A percentile compares a stretch with the other conserved stretches of the same genome.
phyloP scores from a whole-genome alignment of 2,329 filamentous ascomycete genomes.

The Mycocentrospora acerina region DNA sequence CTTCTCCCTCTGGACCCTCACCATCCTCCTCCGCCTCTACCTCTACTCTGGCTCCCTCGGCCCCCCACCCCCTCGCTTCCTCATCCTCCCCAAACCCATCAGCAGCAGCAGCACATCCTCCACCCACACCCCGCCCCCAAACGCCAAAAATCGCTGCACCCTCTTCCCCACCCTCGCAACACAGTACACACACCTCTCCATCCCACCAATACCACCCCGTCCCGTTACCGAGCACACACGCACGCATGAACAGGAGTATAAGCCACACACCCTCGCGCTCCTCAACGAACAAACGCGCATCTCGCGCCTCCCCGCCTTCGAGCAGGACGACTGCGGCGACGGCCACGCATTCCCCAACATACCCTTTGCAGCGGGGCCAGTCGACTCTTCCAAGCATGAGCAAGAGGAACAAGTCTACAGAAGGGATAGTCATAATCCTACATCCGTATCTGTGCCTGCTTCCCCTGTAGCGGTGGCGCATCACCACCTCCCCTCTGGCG shows the following conservation, averaged over 20 bases:
- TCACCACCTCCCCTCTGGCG: too few relatives aligned
- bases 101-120: conserved; percentile 1
- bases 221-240: neutral
- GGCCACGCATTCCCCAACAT: conserved; percentile 28
- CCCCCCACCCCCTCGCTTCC: conserved; percentile 17
- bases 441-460: too few relatives aligned
- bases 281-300: conserved; percentile 27
- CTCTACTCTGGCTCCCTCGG: conserved; percentile 27
- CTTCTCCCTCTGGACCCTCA: conserved; percentile 24
- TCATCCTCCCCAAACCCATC: conserved; percentile 18
- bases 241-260: conserved; percentile 2
- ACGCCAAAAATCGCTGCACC: too few relatives aligned
- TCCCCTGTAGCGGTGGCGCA: too few relatives aligned
- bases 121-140: neutral
- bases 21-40: conserved; percentile 23
- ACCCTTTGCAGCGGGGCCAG: conserved; percentile 11
- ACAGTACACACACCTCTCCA: too few relatives aligned
- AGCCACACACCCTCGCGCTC: conserved; percentile 9
- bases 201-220: neutral
- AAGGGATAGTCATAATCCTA: too few relatives aligned
- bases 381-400: too few relatives aligned
- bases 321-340: conserved; percentile 35
- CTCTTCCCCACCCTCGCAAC: conserved; percentile 1
- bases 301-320: conserved; percentile 24
- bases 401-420: too few relatives aligned